Evolutionary conservation across 192 early-diverging fungal genomes (phyloP), one percentile per base, ranked within the genome.

Genomic region (Coemansia aciculifera): DNA sequence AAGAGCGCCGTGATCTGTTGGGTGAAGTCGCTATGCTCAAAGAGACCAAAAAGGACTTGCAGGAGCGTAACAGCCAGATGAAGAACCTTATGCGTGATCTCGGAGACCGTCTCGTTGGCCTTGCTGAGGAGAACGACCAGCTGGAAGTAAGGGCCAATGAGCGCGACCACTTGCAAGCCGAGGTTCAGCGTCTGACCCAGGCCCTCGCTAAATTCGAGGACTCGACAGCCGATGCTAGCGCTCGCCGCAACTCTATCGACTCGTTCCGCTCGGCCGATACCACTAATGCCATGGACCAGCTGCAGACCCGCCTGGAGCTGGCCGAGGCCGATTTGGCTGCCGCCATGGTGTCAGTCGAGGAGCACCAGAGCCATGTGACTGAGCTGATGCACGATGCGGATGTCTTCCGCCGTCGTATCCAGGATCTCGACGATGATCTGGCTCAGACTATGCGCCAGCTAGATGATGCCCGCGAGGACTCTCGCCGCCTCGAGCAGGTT

Each of bases 81-180:
- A 67, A 74, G 60, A 74, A 77, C 54, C 59, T 77, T 23, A 64
- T 74, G 72, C 72, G 72, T 43, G 75, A 77, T 27, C 72, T 77
- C 23, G 72, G 72, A 63, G 75, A 77, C 64, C 69, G 75, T 23
- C 75, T 83, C 36, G 80, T 83, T 5, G 54, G 69, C 4, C 56
- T 77, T 3, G 75, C 80, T 5, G 72, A 83, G 66, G 75, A 77
- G 44, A 77, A 83, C 69, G 75, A 83, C 59, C 60, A 39, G 66
- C 69, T 83, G 2, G 75, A 83, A 48, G 63, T 63, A 11, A 60
- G 63, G 44, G 72, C 69, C 19, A 52, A 38, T 38, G 75, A 83
- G 57, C 71, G 71, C 62, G 73, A 75, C 56, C 52, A 37, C 10
- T 42, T 81, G 32, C 60, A 56, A 8, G 43, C 27, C 15, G 70